Percentiles rank a stretch among this genome's conserved stretches.
Conservation (phyloP, 1,139 yeast species). For the Pichia sp. region DNA sequence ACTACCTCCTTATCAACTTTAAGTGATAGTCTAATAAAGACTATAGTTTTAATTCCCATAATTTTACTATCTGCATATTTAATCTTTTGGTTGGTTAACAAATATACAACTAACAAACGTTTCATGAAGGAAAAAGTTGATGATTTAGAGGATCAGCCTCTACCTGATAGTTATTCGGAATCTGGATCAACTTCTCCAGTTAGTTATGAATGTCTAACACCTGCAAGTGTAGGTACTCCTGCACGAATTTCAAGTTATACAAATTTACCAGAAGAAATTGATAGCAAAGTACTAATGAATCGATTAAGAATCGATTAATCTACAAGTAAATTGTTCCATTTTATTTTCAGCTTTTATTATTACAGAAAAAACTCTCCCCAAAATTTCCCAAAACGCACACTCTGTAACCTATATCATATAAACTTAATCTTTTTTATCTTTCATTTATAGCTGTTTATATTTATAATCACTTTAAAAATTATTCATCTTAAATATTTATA, state of each 20-base stretch:
- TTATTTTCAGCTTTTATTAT: neutral
- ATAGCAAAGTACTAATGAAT: slow-evolving; percentile 2
- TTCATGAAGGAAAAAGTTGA: neutral
- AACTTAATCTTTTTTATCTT: too few species aligned
- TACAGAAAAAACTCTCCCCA: too few species aligned
- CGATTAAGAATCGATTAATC: slow-evolving; percentile 3
- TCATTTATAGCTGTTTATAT: too few species aligned
- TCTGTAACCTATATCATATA: too few species aligned
- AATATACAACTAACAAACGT: neutral
- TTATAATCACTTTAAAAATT: too few species aligned
- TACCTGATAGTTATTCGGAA: neutral
- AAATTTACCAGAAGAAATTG: neutral
- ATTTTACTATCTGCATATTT: neutral
- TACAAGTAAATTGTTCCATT: neutral
- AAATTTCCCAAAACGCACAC: too few species aligned
- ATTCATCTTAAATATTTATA: too few species aligned
- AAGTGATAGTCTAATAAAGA: neutral
- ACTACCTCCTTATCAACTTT: neutral
- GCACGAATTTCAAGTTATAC: neutral
- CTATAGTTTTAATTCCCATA: neutral
- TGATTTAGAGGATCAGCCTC: slow-evolving; percentile 1
- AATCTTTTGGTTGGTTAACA: neutral
- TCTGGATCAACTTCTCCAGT: neutral
- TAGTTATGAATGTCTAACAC: neutral
- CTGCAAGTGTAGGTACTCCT: neutral